Percentiles rank a stretch among this genome's conserved stretches.
Evolutionary conservation across 2,329 filamentous ascomycete species (phyloP).

Genomic region (Colletotrichum cordylinicola): DNA sequence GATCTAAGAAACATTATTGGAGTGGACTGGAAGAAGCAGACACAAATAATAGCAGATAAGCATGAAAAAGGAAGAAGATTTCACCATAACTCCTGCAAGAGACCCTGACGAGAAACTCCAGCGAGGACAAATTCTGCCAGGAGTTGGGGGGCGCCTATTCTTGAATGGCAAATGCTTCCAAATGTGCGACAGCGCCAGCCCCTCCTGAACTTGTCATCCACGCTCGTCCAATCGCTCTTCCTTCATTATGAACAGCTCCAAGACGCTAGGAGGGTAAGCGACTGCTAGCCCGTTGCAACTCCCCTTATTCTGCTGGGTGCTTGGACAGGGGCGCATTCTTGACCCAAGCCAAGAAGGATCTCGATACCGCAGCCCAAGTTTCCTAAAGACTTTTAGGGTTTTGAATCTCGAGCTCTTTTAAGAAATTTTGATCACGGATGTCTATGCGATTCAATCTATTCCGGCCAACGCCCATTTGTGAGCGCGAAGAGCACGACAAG

Average conservation of each 20-base stretch:
- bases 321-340: background rate
- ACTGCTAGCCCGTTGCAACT: background rate
- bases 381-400: background rate
- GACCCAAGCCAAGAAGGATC: background rate
- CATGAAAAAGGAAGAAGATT: background rate
- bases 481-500: background rate
- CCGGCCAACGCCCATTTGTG: background rate
- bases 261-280: background rate
- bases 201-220: background rate
- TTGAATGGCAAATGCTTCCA: background rate
- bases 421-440: accelerated
- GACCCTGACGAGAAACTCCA: background rate
- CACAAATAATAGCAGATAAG: background rate
- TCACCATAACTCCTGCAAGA: background rate
- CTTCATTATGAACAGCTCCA: background rate
- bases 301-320: background rate
- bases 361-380: background rate
- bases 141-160: background rate
- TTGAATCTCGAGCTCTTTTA: background rate
- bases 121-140: accelerated
- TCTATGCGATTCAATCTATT: accelerated
- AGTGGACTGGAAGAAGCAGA: background rate
- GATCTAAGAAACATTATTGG: background rate
- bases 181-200: background rate
- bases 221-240: background rate